Base-by-base conservation (phyloP, 805 yeast species). In the Yarrowia sp. region DNA sequence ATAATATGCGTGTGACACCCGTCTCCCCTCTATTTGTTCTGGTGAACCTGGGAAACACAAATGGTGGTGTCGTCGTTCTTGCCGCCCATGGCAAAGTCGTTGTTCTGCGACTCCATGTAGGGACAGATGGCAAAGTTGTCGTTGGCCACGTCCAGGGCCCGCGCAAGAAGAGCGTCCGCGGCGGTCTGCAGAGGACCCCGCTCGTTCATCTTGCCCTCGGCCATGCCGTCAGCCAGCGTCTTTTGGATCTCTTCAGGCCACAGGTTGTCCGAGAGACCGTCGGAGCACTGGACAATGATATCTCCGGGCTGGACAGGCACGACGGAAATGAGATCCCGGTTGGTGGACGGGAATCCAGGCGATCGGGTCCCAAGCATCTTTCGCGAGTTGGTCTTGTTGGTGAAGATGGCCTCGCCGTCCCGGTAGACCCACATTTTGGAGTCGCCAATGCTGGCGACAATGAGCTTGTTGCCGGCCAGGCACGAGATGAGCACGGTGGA, bases 111-210 rank as follows among this genome's bases (percentile, higher is more conserved):
- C 57, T 47, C 55, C 65, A 61, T 47, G 64, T 65, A 63, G 4
- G 67, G 67, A n/a, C 67, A 65, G 32, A 65, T 67, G 55, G 68
- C 68, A 66, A 44, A 66, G 47, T 66, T 66, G 48, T 66, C 68
- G 45, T 53, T 63, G 38, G 68, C 67, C 17, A 42, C 61, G 36
- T 66, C 68, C 31, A 57, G 48, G 11, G 68, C 68, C 8, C 53
- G 51, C 2, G 45, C 57, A 1, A 66, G 44, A 10, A 66, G 57
- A 10, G 33, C 17, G 15, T 66, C 66, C 4, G 68, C 68, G 3
- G 63, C 68, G 5, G 55, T 60, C 65, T 66, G 68, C 11, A 66
- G 44, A 18, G 68, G 60, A 10, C 57, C 65, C 33, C 53, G 53
- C 38, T 66, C 68, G 33, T 36, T 36, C 64, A 58, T 58, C 64